Evolutionary conservation across 2,329 filamentous ascomycete genomes (phyloP), one percentile per base, ranked within the genome.

Genomic region (Clonostachys solani): DNA sequence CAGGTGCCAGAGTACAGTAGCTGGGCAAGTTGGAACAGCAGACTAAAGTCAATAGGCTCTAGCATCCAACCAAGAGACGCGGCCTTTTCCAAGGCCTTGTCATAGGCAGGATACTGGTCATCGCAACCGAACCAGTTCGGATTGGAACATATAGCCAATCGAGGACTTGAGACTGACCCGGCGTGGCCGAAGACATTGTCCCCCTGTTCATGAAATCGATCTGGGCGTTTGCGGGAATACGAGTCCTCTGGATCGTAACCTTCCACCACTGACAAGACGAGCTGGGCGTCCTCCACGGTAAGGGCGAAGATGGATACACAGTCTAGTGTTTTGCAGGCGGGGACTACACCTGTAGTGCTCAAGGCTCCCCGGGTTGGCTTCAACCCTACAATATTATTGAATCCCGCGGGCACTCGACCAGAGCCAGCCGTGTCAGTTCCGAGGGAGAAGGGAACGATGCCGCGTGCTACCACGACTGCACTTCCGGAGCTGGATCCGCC

Each of bases 401-500:
- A 68, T 0, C 71, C 73, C 12, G 76, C 71, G 2, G 77, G 77
- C 1, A 81, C 73, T 42, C 78, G 62, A 3, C 77, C 77, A 12
- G 76, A 75, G 1, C 77, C 77, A 8, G 77, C 77, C 4, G 77
- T 81, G 45, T 81, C 77, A 1, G 77, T 80, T 5, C 72, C 79
- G 1, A 83, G 62, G 12, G 77, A 76, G 52, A 83, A 82, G 0
- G 78, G 74, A 1, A 80, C 77, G 2, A 76, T 63, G 0, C 69
- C 69, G 12, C 75, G 72, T 4, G 71, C 75, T 7, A 83, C 79
- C 23, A 72, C 74, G 4, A 82, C 75, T 8, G 73, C 71, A 40
- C 72, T 78, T 5, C 80, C 80, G n/a, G 75, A 79, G 34, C 76
- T 81, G 2, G 78, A 81, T 3, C 80, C 80, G 4, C 80, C 80